Conservation (phyloP, 2,329 filamentous ascomycete genomes). For the Acrocalymma vagum region DNA sequence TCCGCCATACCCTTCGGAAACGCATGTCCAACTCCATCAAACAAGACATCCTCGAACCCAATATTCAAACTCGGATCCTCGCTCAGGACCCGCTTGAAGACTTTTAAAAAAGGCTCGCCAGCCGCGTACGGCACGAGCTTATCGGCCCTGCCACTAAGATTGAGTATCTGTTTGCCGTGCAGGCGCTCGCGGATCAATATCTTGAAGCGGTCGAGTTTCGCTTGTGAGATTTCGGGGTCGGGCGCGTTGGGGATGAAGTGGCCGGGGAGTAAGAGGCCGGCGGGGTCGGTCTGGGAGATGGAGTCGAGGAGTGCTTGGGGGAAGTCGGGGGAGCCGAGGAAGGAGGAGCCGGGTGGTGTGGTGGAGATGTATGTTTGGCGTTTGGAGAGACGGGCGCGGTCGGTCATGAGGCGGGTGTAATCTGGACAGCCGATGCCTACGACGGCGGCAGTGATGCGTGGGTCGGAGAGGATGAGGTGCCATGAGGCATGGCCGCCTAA, state of each 20-base stretch:
- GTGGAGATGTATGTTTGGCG: conserved; percentile 66
- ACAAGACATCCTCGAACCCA: conserved; percentile 71
- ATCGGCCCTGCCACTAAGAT: conserved; percentile 70
- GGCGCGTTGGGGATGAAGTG: conserved; percentile 29
- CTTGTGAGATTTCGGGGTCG: conserved; percentile 40
- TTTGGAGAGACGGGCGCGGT: conserved; percentile 78
- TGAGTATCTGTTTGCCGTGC: conserved; percentile 44
- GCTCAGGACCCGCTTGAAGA: conserved; percentile 67
- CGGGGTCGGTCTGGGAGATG: conserved; percentile 75
- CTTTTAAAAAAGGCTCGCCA: conserved; percentile 67
- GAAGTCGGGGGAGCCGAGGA: conserved; percentile 82
- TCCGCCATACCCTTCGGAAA: conserved; percentile 73
- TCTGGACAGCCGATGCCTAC: conserved; percentile 90
- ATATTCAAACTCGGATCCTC: conserved; percentile 59
- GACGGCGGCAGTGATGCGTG: conserved; percentile 79
- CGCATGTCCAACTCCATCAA: conserved; percentile 73
- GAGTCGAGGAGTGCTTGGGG: conserved; percentile 72
- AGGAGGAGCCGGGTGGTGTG: conserved; percentile 65
- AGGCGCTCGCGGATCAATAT: conserved; percentile 56
- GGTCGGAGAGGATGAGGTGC: conserved; percentile 82
- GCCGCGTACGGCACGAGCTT: conserved; percentile 75
- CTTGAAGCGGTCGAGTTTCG: conserved; percentile 42
- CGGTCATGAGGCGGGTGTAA: conserved; percentile 79
- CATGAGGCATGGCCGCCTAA: conserved; percentile 89
- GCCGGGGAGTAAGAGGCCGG: conserved; percentile 70